These are phyloP conservation scores for Exophiala sp. DNA, from an alignment of 2,329 filamentous ascomycete species.

Conservation along the genomic window DNA sequence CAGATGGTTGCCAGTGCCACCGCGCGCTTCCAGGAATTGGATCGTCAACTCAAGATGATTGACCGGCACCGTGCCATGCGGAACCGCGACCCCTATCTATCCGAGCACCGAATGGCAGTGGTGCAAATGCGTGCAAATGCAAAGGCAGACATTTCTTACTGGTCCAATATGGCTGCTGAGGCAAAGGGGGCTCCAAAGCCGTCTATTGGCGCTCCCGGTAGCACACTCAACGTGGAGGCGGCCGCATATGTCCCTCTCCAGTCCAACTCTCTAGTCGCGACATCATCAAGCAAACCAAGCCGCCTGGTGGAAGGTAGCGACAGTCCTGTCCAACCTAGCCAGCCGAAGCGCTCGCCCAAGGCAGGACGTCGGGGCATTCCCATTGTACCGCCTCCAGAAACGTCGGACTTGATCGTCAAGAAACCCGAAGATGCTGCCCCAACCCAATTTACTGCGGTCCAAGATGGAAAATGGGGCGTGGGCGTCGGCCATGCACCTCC, in stretches of 20 bases:
- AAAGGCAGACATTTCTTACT: slow-evolving; percentile 19
- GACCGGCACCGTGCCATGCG: slow-evolving; percentile 27
- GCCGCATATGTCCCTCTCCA: slow-evolving; percentile 22
- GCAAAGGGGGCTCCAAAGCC: slow-evolving; percentile 3
- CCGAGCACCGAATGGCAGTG: slow-evolving; percentile 22
- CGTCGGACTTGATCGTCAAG: neutral
- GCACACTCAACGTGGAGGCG: slow-evolving; percentile 25
- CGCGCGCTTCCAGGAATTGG: slow-evolving; percentile 20
- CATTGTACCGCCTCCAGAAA: slow-evolving; percentile 25
- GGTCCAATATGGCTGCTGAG: slow-evolving; percentile 11
- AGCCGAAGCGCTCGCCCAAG: slow-evolving; percentile 6
- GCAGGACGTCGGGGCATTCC: slow-evolving; percentile 20
- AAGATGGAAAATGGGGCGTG: slow-evolving; percentile 26
- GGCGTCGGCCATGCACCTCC: slow-evolving; percentile 17
- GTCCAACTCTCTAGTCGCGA: neutral
- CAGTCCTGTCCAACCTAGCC: neutral
- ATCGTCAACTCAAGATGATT: slow-evolving; percentile 26
- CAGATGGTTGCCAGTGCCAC: slow-evolving; percentile 11
- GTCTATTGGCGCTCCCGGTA: slow-evolving; percentile 4
- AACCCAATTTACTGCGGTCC: neutral
- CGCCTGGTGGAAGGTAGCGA: neutral
- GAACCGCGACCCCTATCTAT: slow-evolving; percentile 15
- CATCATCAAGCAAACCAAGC: neutral
- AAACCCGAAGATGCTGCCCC: neutral
- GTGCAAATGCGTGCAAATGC: slow-evolving; percentile 24